Conservation (phyloP, 371 early-diverging fungal species). For the Mortierella sp. region DNA sequence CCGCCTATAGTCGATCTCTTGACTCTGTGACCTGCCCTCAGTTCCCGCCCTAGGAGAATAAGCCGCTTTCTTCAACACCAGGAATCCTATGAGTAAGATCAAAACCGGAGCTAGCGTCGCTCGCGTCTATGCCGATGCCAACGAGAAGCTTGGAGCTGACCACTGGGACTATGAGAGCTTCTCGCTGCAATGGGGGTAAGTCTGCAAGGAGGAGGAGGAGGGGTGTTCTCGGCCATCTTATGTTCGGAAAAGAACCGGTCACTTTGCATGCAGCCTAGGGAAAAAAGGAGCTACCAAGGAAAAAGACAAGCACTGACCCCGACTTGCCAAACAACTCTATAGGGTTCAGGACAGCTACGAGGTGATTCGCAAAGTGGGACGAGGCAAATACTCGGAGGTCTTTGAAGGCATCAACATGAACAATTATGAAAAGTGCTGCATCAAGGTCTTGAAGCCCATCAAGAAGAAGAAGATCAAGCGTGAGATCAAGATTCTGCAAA, state of each 20-base stretch:
- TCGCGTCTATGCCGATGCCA: conserved; percentile 89
- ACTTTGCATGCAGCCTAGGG: too few relatives aligned
- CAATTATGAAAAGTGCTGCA: conserved; percentile 87
- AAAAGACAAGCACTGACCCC: too few relatives aligned
- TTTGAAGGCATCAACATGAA: conserved; percentile 95
- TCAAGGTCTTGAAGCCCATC: conserved; percentile 99
- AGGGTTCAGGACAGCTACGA: conserved; percentile 96
- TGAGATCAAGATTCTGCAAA: conserved; percentile 98
- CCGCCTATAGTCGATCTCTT: too few relatives aligned
- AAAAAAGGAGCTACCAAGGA: too few relatives aligned
- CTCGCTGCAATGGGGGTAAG: conserved; percentile 57
- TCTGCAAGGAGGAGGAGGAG: too few relatives aligned
- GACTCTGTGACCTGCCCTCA: too few relatives aligned
- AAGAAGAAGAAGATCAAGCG: conserved; percentile 99
- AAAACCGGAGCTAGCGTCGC: conserved; percentile 47
- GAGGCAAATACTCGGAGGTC: conserved; percentile 99
- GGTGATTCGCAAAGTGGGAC: conserved; percentile 96
- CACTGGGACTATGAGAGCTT: conserved; percentile 98
- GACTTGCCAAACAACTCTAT: too few relatives aligned
- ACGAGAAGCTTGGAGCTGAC: conserved; percentile 77
- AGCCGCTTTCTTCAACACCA: too few relatives aligned
- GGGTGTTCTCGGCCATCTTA: too few relatives aligned
- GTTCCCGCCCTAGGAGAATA: too few relatives aligned
- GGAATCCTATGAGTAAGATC: conserved; percentile 32
- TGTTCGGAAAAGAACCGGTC: too few relatives aligned